A percentile compares a stretch with the other conserved stretches of the same genome.
These are phyloP conservation scores for Apiospora aurea DNA, from an alignment of 2,329 filamentous ascomycete genomes.

Conservation along the genomic window DNA sequence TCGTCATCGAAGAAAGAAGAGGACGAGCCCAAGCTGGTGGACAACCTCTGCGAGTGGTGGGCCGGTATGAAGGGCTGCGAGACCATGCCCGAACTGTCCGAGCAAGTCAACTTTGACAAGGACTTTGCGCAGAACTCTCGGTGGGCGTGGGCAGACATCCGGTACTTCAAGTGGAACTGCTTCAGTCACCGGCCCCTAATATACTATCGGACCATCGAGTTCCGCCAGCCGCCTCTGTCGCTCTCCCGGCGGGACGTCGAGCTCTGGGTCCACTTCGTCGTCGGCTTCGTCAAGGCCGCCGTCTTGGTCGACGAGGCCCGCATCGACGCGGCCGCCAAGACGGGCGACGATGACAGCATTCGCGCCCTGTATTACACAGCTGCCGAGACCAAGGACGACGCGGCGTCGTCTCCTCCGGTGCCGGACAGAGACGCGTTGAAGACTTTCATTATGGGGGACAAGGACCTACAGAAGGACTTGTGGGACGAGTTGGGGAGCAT, in stretches of 20 bases:
- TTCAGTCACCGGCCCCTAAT: neutral
- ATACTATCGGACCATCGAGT: neutral
- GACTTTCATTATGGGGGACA: neutral
- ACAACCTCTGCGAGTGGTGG: neutral
- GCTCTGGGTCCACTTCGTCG: neutral
- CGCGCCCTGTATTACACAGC: neutral
- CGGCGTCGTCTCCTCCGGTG: too few species aligned
- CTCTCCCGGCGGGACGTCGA: neutral
- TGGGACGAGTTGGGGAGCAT: neutral
- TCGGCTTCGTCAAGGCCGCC: neutral
- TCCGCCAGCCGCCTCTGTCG: neutral
- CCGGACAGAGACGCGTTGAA: neutral
- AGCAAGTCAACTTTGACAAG: neutral
- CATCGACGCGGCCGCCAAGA: neutral
- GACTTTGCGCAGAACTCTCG: neutral
- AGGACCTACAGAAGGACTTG: neutral
- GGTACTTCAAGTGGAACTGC: slow-evolving; percentile 1
- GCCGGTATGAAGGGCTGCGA: neutral
- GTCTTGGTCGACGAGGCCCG: neutral
- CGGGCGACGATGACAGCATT: neutral
- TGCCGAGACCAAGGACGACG: neutral
- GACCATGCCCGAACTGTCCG: neutral
- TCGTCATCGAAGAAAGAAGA: neutral
- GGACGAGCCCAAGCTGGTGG: neutral
- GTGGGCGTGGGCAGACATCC: neutral